phyloP scores from a whole-genome alignment of 225 moss, liverwort and hornwort species.

The Anthoceros angustus region DNA sequence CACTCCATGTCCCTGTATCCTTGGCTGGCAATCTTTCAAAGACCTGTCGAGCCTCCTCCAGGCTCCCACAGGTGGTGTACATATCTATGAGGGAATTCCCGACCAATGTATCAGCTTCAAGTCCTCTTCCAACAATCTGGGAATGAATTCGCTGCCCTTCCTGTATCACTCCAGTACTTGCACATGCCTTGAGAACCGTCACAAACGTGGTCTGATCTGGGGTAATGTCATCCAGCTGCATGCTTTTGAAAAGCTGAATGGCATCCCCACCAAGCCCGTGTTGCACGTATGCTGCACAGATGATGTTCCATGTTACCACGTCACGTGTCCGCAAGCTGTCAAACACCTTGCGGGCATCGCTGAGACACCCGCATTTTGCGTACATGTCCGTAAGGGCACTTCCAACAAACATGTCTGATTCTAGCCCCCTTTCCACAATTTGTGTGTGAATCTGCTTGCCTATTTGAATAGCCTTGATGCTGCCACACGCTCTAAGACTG shows the following conservation, averaged over 20 bases:
- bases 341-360: constrained; percentile 25
- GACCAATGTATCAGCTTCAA: constrained; percentile 21
- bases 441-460: constrained; percentile 29
- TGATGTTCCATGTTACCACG: constrained; percentile 31
- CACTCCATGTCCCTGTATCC: constrained; percentile 35
- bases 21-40: constrained; percentile 16
- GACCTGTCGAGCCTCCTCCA: constrained; percentile 20
- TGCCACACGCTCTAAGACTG: constrained; percentile 30
- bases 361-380: constrained; percentile 32
- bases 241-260: constrained; percentile 18
- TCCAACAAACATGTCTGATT: constrained; percentile 24
- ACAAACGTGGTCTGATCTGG: constrained; percentile 37
- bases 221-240: constrained; percentile 19
- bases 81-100: constrained; percentile 34
- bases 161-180: constrained; percentile 5
- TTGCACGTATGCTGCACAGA: constrained; percentile 27
- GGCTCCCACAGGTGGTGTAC: constrained; percentile 31
- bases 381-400: constrained; percentile 47
- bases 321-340: constrained; percentile 20
- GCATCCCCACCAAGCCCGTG: constrained; percentile 19
- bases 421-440: constrained; percentile 19
- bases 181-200: constrained; percentile 11
- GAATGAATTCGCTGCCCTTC: constrained; percentile 25
- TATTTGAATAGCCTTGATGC: constrained; percentile 13
- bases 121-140: constrained; percentile 16